Evolutionary conservation across 371 early-diverging fungal genomes (phyloP), one percentile per base, ranked within the genome.

Genomic region (Umbelopsis sp.): DNA sequence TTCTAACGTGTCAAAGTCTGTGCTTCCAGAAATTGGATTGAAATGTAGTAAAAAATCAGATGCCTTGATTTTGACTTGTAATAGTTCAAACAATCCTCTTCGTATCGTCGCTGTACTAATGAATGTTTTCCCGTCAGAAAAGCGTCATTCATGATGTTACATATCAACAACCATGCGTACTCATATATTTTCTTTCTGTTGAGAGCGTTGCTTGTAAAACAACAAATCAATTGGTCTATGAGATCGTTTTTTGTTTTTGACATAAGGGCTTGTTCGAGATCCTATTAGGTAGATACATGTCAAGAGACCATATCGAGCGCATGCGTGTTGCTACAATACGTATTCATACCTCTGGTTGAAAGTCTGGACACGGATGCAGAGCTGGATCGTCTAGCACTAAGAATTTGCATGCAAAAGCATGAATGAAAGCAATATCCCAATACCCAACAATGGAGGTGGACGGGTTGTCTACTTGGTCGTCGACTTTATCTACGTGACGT

Each of bases 361-460:
- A 74, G 0, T 20, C 35, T 11, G 80, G 78, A 20, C 73, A 65
- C 18, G 71, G 50, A 64, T 72, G 70, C 20, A 75, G 70, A 9
- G 64, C 63, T 3, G 71, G 74, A n/a, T 63, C 65, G 7, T 65
- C 52, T 41, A 73, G 65, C 3, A 63, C 48, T 38, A 68, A 69
- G 44, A 82, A 82, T 7, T 71, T 70, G 16, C 51, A 38, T 22
- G 65, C 44, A 63, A 80, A 82, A 35, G 78, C 80, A 70, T 80
- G 78, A 18, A 82, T 69, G 50, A 77, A 80, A 5, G 82, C 80
- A 32, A 82, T 67, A 37, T 80, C 72, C 76, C 80, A 80, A 46
- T 32, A n/a, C 2, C 57, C 57, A 18, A 57, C 57, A 18, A 57
- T 57, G 12, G 57, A 57, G 14, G 29, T 4, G 22, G 52, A 12